Evolutionary conservation across 768 basidiomycete species (phyloP).

Genomic region (Tricholoma bakamatsutake): DNA sequence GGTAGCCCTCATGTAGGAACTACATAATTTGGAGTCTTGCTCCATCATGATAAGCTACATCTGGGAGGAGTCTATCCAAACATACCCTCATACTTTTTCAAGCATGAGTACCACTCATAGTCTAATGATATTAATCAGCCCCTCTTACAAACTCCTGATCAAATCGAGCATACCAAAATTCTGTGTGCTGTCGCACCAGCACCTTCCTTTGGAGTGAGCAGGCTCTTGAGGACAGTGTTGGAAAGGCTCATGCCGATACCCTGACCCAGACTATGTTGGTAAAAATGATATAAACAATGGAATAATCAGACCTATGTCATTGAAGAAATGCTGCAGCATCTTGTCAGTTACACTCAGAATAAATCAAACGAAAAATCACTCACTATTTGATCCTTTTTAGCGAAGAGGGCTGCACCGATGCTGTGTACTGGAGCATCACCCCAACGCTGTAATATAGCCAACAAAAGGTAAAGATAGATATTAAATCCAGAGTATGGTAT

Average conservation of each 20-base stretch:
- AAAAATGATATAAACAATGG: neutral
- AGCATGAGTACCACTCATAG: slow-evolving; percentile 85
- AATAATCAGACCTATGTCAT: slow-evolving; percentile 60
- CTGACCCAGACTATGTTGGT: neutral
- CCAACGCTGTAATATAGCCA: slow-evolving; percentile 54
- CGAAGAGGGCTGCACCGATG: slow-evolving; percentile 87
- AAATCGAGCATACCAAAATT: slow-evolving; percentile 56
- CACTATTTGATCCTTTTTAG: slow-evolving; percentile 77
- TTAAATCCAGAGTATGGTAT: neutral
- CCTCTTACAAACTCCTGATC: neutral
- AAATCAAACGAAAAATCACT: slow-evolving; percentile 8
- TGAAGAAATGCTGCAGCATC: slow-evolving; percentile 69
- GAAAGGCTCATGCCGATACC: slow-evolving; percentile 91
- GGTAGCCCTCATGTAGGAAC: neutral
- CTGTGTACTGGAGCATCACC: slow-evolving; percentile 91
- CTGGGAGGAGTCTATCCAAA: slow-evolving; percentile 28
- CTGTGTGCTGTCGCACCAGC: slow-evolving; percentile 74
- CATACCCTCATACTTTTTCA: slow-evolving; percentile 66
- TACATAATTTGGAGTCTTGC: neutral
- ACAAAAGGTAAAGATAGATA: neutral
- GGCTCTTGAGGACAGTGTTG: slow-evolving; percentile 84
- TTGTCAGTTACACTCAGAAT: neutral
- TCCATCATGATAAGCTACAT: slow-evolving; percentile 3
- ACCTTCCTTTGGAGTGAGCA: slow-evolving; percentile 72
- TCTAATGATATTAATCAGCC: slow-evolving; percentile 33